A percentile compares a stretch with the other conserved stretches of the same genome.
These are phyloP conservation scores for Astragalus membranaceus DNA, from an alignment of 306 rosid species.

Conservation along the genomic window DNA sequence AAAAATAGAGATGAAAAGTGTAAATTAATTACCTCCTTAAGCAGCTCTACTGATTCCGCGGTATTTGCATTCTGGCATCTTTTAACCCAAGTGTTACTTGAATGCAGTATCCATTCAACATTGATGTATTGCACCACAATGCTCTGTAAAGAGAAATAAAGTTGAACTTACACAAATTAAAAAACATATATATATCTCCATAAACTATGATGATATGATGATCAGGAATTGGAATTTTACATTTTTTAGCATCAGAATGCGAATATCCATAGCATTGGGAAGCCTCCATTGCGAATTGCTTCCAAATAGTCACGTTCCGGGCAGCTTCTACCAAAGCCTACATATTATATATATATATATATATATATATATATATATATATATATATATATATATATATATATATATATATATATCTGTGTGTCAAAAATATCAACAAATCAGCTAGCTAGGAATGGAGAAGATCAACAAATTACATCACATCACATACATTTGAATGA, in stretches of 20 bases:
- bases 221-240: conserved; percentile 44
- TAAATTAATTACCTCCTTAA: conserved; percentile 66
- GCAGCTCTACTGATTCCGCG: conserved; percentile 68
- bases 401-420: no score
- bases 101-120: conserved; percentile 53
- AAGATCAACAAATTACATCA: conserved; percentile 12
- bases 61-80: conserved; percentile 55
- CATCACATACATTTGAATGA: conserved; percentile 72
- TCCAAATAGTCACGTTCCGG: conserved; percentile 54
- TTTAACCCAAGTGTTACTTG: conserved; percentile 51
- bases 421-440: no score
- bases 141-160: conserved; percentile 43
- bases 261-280: conserved; percentile 57
- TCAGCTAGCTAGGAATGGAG: no score
- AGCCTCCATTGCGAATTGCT: conserved; percentile 68
- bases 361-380: no score
- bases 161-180: not conserved
- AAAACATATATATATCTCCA: not conserved
- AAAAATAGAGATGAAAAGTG: conserved; percentile 18
- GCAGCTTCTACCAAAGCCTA: conserved; percentile 77
- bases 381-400: no score
- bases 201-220: no score
- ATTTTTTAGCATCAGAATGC: conserved; percentile 61
- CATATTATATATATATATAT: no score
- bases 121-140: conserved; percentile 44